Conservation (phyloP, 75 land plant species). For the Sequoia sempervirens region DNA sequence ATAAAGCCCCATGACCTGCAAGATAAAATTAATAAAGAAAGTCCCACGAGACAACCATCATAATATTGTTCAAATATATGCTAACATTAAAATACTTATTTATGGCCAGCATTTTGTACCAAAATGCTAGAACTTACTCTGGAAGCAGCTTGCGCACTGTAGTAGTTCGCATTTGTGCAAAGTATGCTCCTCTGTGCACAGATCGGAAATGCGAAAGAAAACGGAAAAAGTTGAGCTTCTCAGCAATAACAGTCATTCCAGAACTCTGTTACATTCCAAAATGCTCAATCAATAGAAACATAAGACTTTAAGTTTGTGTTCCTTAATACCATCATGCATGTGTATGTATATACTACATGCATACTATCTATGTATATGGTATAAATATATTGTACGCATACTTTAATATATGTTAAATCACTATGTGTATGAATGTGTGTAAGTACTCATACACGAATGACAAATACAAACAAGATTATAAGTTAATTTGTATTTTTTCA, state of each 20-base stretch:
- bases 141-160: slow-evolving; percentile 93
- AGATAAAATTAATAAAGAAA: slow-evolving; percentile 4
- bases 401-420: too few species aligned
- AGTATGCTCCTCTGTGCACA: slow-evolving; percentile 92
- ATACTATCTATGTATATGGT: neutral
- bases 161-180: slow-evolving; percentile 87
- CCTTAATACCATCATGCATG: neutral
- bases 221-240: slow-evolving; percentile 87
- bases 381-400: too few species aligned
- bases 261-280: slow-evolving; percentile 39
- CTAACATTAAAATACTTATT: neutral
- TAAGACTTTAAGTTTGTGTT: neutral
- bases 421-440: neutral
- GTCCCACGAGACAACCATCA: neutral
- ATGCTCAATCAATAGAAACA: neutral
- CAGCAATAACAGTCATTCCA: slow-evolving; percentile 85
- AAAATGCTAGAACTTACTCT: slow-evolving; percentile 57
- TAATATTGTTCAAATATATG: neutral
- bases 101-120: neutral
- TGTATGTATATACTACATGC: neutral
- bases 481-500: neutral
- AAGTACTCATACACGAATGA: neutral
- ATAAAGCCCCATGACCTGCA: slow-evolving; percentile 97
- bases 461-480: neutral
- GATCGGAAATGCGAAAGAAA: slow-evolving; percentile 91